Evolutionary conservation across 192 early-diverging fungal genomes (phyloP), one percentile per base, ranked within the genome.

Genomic region (Thamnidium elegans): DNA sequence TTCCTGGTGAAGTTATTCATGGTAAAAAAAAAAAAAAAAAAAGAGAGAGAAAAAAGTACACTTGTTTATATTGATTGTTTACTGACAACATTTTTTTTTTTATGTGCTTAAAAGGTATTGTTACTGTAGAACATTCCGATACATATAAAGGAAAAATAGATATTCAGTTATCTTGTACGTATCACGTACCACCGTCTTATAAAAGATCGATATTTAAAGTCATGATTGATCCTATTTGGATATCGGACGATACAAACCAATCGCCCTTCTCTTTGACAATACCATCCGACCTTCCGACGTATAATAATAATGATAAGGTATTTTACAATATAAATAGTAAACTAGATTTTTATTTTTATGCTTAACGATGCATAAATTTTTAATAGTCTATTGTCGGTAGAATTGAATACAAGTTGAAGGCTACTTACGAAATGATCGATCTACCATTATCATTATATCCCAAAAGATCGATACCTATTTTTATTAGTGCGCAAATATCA

Each of bases 371-470:
- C 14, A 60, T 42, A 19, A 11, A 14, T 36, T 39, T 26, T 45
- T 45, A 42, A 45, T 47, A 60, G 58, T 15, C 42, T 26, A 46
- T 60, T 31, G 58, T 26, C 23, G 58, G 42, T 26, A 34, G 44
- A 60, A 47, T 60, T 15, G 42, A 60, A 21, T 60, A 60, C 26
- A 60, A 60, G 23, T 14, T 60, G 34, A 60, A 60, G 42, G 58
- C 58, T 21, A 26, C 44, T 43, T 60, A 60, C 4, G 21, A 60
- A 47, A 23, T 60, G 15, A 11, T 39, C 7, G 58, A 47, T 46
- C 26, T 60, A 14, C 58, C 58, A 43, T 17, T 36, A 23, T 46
- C 58, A 1, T 42, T 60, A 21, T 60, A 60, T 60, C 58, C 58
- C 4, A 60, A 60, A 60, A 60, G 1, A 46, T 60, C 58, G 13